Evolutionary conservation across 495 filamentous ascomycete species (phyloP).

Genomic region (Xylaria intraflava): DNA sequence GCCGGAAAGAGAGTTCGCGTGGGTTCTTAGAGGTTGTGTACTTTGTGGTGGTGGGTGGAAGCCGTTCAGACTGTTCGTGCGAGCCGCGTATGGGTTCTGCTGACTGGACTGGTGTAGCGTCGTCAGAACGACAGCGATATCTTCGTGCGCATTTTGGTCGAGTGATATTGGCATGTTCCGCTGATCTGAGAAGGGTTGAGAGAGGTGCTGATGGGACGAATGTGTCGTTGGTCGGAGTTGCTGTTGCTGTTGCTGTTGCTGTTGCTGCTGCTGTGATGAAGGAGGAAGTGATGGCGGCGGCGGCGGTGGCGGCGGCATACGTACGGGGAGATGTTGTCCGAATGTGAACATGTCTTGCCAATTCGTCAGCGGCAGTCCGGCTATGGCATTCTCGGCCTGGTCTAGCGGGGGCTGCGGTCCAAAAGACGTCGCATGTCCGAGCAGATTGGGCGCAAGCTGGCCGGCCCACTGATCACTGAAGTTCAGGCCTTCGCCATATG

Average conservation of each 20-base stretch:
- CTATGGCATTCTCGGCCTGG: constrained; percentile 12
- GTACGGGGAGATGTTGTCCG: constrained; percentile 4
- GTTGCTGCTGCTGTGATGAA: constrained; percentile 1
- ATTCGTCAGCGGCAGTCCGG: constrained; percentile 10
- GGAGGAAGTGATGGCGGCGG: background rate
- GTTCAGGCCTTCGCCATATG: constrained; percentile 43
- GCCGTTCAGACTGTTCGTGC: constrained; percentile 7
- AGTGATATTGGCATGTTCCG: constrained; percentile 13
- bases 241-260: constrained; percentile 18
- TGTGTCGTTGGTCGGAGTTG: constrained; percentile 1
- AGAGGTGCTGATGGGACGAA: background rate
- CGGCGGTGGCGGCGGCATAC: constrained; percentile 20
- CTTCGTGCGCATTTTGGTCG: constrained; percentile 21
- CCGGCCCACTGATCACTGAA: constrained; percentile 47
- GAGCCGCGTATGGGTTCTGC: constrained; percentile 11
- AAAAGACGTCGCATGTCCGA: constrained; percentile 56
- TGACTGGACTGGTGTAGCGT: constrained; percentile 19
- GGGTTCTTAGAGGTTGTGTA: constrained; percentile 5
- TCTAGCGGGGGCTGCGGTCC: constrained; percentile 39
- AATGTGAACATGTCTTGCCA: constrained; percentile 19
- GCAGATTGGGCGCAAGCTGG: constrained; percentile 53
- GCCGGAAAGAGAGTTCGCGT: constrained; percentile 11
- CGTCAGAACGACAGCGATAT: constrained; percentile 21
- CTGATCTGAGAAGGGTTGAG: background rate
- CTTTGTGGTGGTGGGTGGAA: constrained; percentile 15